Evolutionary conservation across 2,329 filamentous ascomycete species (phyloP), one percentile per base, ranked within the genome.

Genomic region (Calonectria hawksworthii): DNA sequence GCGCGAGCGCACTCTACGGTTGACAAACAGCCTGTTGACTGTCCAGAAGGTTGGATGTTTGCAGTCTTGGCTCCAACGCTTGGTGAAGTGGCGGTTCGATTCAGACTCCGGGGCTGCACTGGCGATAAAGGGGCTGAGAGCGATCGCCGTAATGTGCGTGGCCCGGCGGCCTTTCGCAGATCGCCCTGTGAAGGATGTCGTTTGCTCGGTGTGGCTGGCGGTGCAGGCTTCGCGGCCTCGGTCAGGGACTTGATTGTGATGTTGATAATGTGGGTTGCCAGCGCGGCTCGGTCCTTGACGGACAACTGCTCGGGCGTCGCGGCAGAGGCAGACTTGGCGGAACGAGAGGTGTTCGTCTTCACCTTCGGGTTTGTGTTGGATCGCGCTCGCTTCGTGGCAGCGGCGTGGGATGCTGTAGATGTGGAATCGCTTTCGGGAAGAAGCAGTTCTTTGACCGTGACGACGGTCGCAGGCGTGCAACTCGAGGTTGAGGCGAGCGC

Each of bases 261-360:
- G 82, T 96, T 96, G 80, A 95, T 91, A 44, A 95, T 88, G 75
- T 95, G 91, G 0, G 94, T 95, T 16, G 94, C 94, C 44, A 96
- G 85, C 56, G 91, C 87, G 66, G 92, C 92, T 83, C 90, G 92
- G 73, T 95, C 93, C 78, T 84, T 87, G 77, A 78, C 69, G 28
- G 75, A 83, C 77, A 79, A 80, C 76, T 74, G 81, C 78, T 77
- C 83, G 76, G 75, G 82, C 82, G n/a, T 50, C 44, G 77, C 72
- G 67, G 80, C 78, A 23, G 74, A 70, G 34, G 63, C 68, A 14
- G 75, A 30, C 52, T 81, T 82, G 63, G 73, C 41, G 34, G 51
- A 21, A 23, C 66, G 34, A 21, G 72, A 61, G 5, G 41, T 64
- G 30, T 75, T 75, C 44, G 73, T 79, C 63, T 82, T 83, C 21